These are phyloP conservation scores for Argentina anserina DNA, from an alignment of 306 rosid genomes.

Conservation along the genomic window DNA sequence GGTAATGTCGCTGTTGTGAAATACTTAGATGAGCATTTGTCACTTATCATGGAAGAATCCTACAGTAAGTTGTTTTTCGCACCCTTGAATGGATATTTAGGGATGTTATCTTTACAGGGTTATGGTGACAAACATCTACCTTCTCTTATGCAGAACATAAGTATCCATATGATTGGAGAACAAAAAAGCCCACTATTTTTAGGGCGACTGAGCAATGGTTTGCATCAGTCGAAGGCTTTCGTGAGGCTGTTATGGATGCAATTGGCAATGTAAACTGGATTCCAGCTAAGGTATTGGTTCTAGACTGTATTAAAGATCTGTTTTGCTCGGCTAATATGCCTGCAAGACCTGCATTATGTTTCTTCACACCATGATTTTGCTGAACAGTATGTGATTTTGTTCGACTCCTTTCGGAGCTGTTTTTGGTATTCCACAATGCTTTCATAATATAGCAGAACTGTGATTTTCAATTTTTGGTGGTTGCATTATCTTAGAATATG, in stretches of 20 bases:
- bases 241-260: conserved; percentile 71
- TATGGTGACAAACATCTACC: conserved; percentile 14
- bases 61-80: conserved; percentile 48
- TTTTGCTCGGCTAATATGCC: not conserved
- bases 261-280: conserved; percentile 82
- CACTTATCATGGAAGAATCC: conserved; percentile 84
- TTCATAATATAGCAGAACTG: not conserved
- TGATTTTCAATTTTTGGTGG: not conserved
- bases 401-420: not conserved
- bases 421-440: not conserved
- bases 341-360: conserved; percentile 1
- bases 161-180: conserved; percentile 99
- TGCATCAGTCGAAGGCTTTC: conserved; percentile 99
- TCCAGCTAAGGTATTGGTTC: conserved; percentile 77
- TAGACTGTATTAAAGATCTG: not conserved
- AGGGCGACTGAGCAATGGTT: conserved; percentile 99
- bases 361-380: not conserved
- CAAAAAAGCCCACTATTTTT: conserved; percentile 93
- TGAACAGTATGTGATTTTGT: not conserved
- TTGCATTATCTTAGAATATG: not conserved
- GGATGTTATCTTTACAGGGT: not conserved
- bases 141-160: conserved; percentile 70
- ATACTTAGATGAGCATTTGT: conserved; percentile 70
- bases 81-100: not conserved
- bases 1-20: conserved; percentile 82